Conservation (phyloP, 2,329 filamentous ascomycete species). For the Rhinocladiella similis region DNA sequence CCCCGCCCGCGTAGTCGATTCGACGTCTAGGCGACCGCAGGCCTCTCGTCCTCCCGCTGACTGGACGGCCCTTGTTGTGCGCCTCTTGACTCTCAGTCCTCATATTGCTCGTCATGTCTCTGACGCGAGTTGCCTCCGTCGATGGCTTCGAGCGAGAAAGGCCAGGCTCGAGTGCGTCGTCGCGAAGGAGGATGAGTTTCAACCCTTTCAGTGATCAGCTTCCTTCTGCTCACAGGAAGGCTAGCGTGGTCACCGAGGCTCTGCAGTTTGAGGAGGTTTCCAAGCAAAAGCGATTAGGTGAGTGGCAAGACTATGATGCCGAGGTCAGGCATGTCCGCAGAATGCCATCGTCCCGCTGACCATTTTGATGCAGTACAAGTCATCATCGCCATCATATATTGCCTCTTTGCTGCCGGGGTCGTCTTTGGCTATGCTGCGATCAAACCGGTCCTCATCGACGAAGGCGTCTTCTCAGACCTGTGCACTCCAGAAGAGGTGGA, state of each 20-base stretch:
- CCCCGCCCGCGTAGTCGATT: neutral
- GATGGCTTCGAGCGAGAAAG: constrained; percentile 42
- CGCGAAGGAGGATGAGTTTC: constrained; percentile 41
- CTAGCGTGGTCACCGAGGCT: constrained; percentile 22
- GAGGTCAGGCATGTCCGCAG: neutral
- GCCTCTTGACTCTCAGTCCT: constrained; percentile 1
- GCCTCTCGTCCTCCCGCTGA: neutral
- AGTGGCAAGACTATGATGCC: constrained; percentile 27
- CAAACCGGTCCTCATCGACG: constrained; percentile 74
- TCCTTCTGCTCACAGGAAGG: constrained; percentile 34
- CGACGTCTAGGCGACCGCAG: neutral
- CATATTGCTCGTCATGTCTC: constrained; percentile 38
- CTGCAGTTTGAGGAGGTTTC: constrained; percentile 46
- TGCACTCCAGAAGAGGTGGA: constrained; percentile 59
- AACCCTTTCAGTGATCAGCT: constrained; percentile 44
- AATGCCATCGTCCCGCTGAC: constrained; percentile 13
- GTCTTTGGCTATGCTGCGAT: constrained; percentile 84
- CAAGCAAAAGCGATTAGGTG: constrained; percentile 54
- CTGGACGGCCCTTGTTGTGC: neutral
- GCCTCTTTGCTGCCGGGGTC: constrained; percentile 74
- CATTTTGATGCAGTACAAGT: constrained; percentile 63
- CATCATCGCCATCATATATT: constrained; percentile 67
- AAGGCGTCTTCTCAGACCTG: constrained; percentile 68
- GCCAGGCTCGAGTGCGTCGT: constrained; percentile 36
- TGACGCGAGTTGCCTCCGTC: constrained; percentile 44